Conservation (phyloP, 805 yeast genomes). For the Suhomyces sp. region DNA sequence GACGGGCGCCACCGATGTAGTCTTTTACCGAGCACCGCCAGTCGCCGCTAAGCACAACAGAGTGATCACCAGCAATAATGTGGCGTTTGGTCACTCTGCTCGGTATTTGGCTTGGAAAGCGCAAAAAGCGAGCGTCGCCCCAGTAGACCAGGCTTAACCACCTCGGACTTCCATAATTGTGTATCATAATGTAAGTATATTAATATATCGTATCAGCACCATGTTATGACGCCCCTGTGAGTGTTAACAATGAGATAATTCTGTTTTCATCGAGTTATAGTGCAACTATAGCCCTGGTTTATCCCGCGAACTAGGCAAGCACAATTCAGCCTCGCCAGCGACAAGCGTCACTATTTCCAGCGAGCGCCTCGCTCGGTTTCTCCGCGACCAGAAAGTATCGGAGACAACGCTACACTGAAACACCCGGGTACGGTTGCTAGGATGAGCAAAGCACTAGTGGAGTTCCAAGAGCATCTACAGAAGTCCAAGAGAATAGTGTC, state of each 20-base stretch:
- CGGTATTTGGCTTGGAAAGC: slow-evolving; percentile 54
- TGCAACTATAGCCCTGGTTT: background rate
- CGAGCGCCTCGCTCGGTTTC: background rate
- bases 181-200: slow-evolving; percentile 1
- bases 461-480: slow-evolving; percentile 51
- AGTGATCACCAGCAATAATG: slow-evolving; percentile 26
- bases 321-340: background rate
- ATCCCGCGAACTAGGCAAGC: background rate
- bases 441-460: slow-evolving; percentile 25
- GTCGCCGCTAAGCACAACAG: slow-evolving; percentile 29
- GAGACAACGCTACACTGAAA: background rate
- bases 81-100: slow-evolving; percentile 68
- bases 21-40: slow-evolving; percentile 74
- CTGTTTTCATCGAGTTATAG: no score
- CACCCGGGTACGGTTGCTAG: background rate
- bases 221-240: background rate
- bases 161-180: background rate
- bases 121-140: background rate
- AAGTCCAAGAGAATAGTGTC: slow-evolving; percentile 50
- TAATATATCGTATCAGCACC: background rate
- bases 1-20: slow-evolving; percentile 16
- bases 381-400: background rate
- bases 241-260: background rate
- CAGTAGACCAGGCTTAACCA: slow-evolving; percentile 1
- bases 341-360: background rate